Conservation (phyloP, 345 rosid genomes). For the Heritiera fomes region DNA sequence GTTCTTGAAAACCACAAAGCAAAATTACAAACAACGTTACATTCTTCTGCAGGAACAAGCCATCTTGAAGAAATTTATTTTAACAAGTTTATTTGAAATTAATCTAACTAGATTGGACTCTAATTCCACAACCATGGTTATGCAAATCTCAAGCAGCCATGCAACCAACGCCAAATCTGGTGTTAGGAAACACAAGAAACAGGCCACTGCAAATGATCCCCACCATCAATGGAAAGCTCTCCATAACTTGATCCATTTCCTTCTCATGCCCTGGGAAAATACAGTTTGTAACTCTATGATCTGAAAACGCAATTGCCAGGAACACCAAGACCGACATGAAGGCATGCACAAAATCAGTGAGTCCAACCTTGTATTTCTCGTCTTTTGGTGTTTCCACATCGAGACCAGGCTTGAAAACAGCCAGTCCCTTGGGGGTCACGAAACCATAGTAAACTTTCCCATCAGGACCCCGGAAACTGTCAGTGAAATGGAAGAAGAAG, state of each 20-base stretch:
- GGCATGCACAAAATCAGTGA: conserved; percentile 71
- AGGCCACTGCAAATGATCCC: conserved; percentile 67
- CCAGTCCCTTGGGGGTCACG: conserved; percentile 63
- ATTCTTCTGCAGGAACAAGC: background rate
- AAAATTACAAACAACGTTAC: background rate
- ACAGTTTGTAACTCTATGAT: conserved; percentile 57
- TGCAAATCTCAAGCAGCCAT: conserved; percentile 40
- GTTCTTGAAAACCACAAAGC: background rate
- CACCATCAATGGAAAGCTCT: conserved; percentile 76
- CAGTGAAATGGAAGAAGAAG: conserved; percentile 76
- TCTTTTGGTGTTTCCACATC: conserved; percentile 47
- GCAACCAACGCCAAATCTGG: conserved; percentile 67
- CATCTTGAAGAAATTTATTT: conserved; percentile 8
- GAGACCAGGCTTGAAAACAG: conserved; percentile 63
- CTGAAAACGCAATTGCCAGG: conserved; percentile 67
- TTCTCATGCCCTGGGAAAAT: conserved; percentile 60
- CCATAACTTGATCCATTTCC: conserved; percentile 80
- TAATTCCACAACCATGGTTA: background rate
- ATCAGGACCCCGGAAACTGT: conserved; percentile 61
- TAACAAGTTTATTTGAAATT: background rate
- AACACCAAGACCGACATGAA: conserved; percentile 74
- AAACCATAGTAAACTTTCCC: conserved; percentile 68
- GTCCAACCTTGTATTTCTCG: conserved; percentile 56
- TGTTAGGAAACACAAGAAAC: conserved; percentile 68
- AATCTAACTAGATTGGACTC: background rate